Base-by-base conservation (phyloP, 345 rosid species). In the Salix suchowensis region DNA sequence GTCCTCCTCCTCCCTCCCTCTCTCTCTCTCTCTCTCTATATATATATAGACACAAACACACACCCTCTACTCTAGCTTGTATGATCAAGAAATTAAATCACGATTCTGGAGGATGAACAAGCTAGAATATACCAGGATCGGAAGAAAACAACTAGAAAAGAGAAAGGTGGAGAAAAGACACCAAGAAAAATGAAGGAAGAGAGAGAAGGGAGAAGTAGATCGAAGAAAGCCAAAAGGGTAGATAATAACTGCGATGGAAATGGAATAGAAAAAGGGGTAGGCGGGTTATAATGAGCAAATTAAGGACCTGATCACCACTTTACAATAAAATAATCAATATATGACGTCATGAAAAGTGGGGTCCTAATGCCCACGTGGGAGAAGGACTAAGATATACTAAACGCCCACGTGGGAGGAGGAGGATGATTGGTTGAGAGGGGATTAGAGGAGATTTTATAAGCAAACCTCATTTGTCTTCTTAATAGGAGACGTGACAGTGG, bases 381-480 rank as follows among this genome's bases (percentile, higher is more conserved):
- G 72, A 64, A 58, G 44, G 74, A n/a, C 44, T 10, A 40, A 10
- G 12, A 12, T 40, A 40, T 3, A 40, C 44, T 40, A 40, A 40
- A 40, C 12, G 1, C 81, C 85, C 98, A 91, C 92, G 91, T 87
- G 96, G 90, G 89, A 34, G 72, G 67, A 58, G 44, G 74, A n/a
- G 6, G 83, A 71, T 77, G 89, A 89, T 92, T 91, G 96, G 97
- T 40, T 81, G 89, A 74, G 84, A 86, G 81, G 77, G 83, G 97
- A 91, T 91, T 86, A 84, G 91, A 76, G 76, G 71, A 80, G 92
- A 89, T 89, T 85, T 65, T 83, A 75, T 70, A 67, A 40, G 75
- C 74, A 54, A 75, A 70, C 76, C 0, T 34, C 32, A 40, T 58
- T 75, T 73, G 72, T 76, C 77, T 16, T 40, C 87, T 81, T 86